These are phyloP conservation scores for Auriculariales sp. DNA, from an alignment of 768 basidiomycete species.

Conservation along the genomic window DNA sequence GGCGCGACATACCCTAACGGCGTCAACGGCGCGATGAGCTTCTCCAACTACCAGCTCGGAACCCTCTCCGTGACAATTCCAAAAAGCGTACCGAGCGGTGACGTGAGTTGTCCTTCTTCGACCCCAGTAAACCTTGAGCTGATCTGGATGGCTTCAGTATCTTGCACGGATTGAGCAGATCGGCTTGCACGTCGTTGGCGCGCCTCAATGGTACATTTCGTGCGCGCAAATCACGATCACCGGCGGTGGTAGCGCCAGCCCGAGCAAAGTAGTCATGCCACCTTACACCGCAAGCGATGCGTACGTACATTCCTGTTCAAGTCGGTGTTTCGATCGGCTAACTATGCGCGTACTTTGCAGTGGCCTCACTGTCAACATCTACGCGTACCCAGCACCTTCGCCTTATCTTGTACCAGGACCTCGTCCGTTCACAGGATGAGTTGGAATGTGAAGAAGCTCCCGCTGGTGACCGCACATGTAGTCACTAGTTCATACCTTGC, in stretches of 20 bases:
- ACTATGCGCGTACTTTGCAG: neutral
- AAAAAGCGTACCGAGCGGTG: neutral
- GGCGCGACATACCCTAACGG: neutral
- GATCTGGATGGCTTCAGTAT: slow-evolving; percentile 11
- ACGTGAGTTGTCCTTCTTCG: neutral
- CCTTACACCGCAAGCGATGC: neutral
- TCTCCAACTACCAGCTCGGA: neutral
- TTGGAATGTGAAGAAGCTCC: no score
- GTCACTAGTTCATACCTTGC: no score
- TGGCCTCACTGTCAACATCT: neutral
- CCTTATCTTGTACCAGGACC: neutral
- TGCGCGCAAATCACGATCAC: slow-evolving; percentile 22
- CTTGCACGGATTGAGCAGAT: slow-evolving; percentile 22
- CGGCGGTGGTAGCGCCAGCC: neutral
- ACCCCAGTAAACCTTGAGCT: no score
- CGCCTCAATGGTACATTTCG: slow-evolving; percentile 23
- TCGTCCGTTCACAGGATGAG: neutral
- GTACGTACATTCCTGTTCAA: neutral
- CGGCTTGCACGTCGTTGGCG: slow-evolving; percentile 20
- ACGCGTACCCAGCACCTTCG: neutral
- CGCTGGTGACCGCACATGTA: no score
- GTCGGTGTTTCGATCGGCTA: neutral
- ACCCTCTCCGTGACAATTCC: neutral
- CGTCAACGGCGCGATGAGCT: neutral
- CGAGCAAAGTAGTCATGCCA: neutral